Base-by-base conservation (phyloP, 768 basidiomycete genomes). In the Infundibulicybe gibba region DNA sequence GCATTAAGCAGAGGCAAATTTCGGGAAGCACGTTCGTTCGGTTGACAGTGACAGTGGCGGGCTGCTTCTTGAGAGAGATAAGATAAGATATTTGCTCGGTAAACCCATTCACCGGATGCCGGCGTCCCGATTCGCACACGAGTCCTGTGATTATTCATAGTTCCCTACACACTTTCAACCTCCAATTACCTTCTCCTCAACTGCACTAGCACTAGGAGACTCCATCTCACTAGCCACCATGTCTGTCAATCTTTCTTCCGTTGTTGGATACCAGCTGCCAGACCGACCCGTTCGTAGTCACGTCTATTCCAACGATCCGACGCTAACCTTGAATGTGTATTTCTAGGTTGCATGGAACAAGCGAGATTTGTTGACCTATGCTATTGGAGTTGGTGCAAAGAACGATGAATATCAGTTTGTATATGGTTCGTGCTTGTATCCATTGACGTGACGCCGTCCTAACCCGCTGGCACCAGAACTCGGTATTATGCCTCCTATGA, bases 301-400 rank as follows among this genome's bases (percentile, higher is more conserved):
- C 32, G 13, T 17, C 25, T 12, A 39, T 41, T 2, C 20, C 16
- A 4, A 8, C n/a, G 17, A 38, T 30, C 19, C 12, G 13, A 17
- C 31, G 16, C 11, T 40, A 19, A 10, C 3, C 5, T 39, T 6
- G n/a, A 4, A 40, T 19, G 33, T 2, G 65, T 70, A 3, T 74
- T 19, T 20, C 3, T 40, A 91, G 88, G 90, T 90, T 19, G 64
- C 78, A 1, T 94, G 91, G 91, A 90, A 87, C 60, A 83, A 84
- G 65, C 80, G 90, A 43, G 91, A 94, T 64, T 67, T 92, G 14
- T 67, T 94, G 49, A 76, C 80, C 2, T 94, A 92, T 53, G 86
- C 88, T 12, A 69, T 82, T 19, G 89, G 88, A 12, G 83, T 94
- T 32, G 92, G 91, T 12, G 89, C 89, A 13, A 90, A 89, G 64